phyloP scores from a whole-genome alignment of 2,329 filamentous ascomycete genomes.

The Neofusicoccum cordaticola region DNA sequence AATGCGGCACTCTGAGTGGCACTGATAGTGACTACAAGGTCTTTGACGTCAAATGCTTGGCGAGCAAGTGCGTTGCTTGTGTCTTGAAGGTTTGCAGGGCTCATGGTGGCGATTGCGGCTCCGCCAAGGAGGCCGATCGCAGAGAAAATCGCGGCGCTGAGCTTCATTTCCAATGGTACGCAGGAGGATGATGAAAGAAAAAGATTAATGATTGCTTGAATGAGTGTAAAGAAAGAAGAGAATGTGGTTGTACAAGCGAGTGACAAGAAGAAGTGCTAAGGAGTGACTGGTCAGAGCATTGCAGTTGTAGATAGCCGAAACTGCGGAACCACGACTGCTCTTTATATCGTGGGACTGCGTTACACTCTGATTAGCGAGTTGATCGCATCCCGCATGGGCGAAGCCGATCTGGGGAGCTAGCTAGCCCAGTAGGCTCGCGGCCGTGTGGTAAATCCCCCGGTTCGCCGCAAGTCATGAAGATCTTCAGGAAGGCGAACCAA shows the following conservation, averaged over 20 bases:
- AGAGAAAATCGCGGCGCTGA: no score
- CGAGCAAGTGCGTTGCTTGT: not conserved
- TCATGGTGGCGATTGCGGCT: not conserved
- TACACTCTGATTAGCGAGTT: not conserved
- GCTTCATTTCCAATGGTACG: not conserved
- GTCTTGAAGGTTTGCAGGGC: not conserved
- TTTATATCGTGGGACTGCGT: not conserved
- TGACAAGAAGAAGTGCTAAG: not conserved
- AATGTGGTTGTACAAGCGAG: not conserved
- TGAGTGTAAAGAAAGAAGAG: not conserved
- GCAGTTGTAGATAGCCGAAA: not conserved
- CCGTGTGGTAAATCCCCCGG: not conserved
- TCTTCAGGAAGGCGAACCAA: not conserved
- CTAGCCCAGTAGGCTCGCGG: not conserved
- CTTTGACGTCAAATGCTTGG: conserved; percentile 9
- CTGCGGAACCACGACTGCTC: not conserved
- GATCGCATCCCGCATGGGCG: not conserved
- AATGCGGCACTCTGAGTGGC: not conserved
- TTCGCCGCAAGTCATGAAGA: not conserved
- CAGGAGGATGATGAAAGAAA: not conserved
- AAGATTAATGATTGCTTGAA: not conserved
- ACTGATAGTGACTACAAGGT: conserved; percentile 11
- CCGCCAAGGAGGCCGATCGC: not conserved
- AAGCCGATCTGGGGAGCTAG: not conserved
- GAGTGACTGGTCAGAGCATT: not conserved